Conservation (phyloP, 345 rosid species). For the Ceriops decandra region DNA sequence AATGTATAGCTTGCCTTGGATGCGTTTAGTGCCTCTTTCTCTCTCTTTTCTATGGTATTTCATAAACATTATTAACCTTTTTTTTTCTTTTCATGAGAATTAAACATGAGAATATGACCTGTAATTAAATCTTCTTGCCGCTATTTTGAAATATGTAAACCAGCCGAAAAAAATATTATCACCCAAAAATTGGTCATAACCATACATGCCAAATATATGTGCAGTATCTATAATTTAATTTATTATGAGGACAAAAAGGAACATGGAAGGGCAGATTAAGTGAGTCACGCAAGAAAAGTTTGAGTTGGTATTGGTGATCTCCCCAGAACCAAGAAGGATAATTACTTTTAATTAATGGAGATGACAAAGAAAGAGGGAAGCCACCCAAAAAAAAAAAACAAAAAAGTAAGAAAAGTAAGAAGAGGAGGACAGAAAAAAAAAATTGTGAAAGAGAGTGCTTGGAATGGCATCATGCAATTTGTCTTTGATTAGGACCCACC, state of each 20-base stretch:
- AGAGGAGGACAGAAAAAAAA: not conserved
- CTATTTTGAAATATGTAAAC: too few species aligned
- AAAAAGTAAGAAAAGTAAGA: too few species aligned
- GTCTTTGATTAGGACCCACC: conserved; percentile 34
- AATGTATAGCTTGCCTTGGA: too few species aligned
- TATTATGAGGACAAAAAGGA: not conserved
- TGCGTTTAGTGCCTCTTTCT: too few species aligned
- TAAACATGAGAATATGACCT: too few species aligned
- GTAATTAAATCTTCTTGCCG: too few species aligned
- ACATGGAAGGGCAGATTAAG: not conserved
- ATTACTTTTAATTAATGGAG: conserved; percentile 18
- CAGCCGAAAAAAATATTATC: too few species aligned
- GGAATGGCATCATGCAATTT: conserved; percentile 37
- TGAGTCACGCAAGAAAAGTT: conserved; percentile 18
- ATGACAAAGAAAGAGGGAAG: conserved; percentile 30
- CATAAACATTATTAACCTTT: too few species aligned
- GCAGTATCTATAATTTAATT: not conserved
- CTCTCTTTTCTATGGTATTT: too few species aligned
- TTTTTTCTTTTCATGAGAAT: too few species aligned
- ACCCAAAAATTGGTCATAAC: too few species aligned
- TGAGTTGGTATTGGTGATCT: conserved; percentile 25
- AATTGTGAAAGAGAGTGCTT: conserved; percentile 37
- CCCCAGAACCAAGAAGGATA: conserved; percentile 30
- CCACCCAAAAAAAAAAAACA: conserved; percentile 19
- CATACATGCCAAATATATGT: too few species aligned